These are phyloP conservation scores for Neotropicomus parvogracilis DNA, from an alignment of 1,284 basidiomycete genomes.

Conservation along the genomic window DNA sequence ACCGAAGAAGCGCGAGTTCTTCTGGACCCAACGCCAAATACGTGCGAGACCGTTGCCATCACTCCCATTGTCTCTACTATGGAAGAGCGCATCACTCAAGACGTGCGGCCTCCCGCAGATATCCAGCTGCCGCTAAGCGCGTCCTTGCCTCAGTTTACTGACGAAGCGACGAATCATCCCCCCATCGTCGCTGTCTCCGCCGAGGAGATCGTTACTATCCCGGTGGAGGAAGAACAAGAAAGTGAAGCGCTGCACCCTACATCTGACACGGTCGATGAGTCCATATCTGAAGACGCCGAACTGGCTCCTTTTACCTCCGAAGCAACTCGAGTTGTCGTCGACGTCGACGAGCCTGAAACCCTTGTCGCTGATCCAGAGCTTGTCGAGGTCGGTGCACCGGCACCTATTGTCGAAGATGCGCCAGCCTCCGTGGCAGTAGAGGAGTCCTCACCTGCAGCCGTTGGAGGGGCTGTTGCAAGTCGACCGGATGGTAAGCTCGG, in stretches of 20 bases:
- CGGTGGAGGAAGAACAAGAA: neutral
- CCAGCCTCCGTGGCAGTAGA: neutral
- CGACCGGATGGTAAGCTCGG: constrained; percentile 9
- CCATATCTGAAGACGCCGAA: neutral
- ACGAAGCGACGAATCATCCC: neutral
- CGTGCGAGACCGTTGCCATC: constrained; percentile 3
- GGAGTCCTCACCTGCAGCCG: neutral
- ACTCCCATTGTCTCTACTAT: constrained; percentile 1
- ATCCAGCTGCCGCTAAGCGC: constrained; percentile 3
- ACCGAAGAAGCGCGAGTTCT: neutral
- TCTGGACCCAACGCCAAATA: neutral
- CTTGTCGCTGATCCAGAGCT: neutral
- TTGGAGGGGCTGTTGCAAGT: neutral
- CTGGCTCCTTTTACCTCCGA: neutral
- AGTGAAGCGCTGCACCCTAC: neutral
- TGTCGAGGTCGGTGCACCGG: neutral
- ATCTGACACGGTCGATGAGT: neutral
- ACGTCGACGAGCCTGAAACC: neutral
- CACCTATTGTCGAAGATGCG: constrained; percentile 1
- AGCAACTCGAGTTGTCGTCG: neutral
- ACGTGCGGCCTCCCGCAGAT: constrained; percentile 5
- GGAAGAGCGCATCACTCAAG: constrained; percentile 2
- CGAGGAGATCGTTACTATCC: constrained; percentile 3
- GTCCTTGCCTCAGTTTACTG: constrained; percentile 11
- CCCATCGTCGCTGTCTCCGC: neutral